phyloP scores from a whole-genome alignment of 108 stramenopile genomes.

The Poteriospumella lacustris region DNA sequence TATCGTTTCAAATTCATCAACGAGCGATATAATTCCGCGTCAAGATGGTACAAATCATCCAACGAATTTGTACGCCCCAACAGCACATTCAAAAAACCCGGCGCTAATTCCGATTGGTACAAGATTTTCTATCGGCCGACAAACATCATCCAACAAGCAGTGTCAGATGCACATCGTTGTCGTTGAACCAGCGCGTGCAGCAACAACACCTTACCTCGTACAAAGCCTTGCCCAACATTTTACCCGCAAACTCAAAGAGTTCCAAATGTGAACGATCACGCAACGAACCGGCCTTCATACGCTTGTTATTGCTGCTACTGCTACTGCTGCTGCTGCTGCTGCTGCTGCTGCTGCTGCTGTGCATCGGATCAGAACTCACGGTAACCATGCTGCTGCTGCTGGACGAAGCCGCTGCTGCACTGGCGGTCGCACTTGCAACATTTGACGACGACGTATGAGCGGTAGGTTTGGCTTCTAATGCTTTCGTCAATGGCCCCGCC shows the following conservation, averaged over 20 bases:
- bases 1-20: conserved; percentile 10
- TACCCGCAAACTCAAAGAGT: conserved; percentile 84
- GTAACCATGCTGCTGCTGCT: conserved; percentile 15
- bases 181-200: too few species aligned
- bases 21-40: conserved; percentile 55
- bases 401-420: conserved; percentile 35
- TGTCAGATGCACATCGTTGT: too few species aligned
- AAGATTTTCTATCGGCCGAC: conserved; percentile 52
- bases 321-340: conserved; percentile 47
- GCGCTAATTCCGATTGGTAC: conserved; percentile 75
- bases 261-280: conserved; percentile 40
- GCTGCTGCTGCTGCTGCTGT: not conserved
- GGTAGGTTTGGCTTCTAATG: not conserved
- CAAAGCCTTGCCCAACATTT: conserved; percentile 88
- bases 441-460: not conserved
- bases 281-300: conserved; percentile 64
- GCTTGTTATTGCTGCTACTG: conserved; percentile 64
- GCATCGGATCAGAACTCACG: not conserved
- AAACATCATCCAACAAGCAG: too few species aligned
- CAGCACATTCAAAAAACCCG: conserved; percentile 79
- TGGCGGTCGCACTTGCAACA: not conserved
- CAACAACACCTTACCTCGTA: conserved; percentile 60
- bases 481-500: too few species aligned
- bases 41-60: conserved; percentile 89
- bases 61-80: conserved; percentile 75